Evolutionary conservation across 2,329 filamentous ascomycete species (phyloP), one percentile per base, ranked within the genome.

Genomic region (Colletotrichum chlorophyti): DNA sequence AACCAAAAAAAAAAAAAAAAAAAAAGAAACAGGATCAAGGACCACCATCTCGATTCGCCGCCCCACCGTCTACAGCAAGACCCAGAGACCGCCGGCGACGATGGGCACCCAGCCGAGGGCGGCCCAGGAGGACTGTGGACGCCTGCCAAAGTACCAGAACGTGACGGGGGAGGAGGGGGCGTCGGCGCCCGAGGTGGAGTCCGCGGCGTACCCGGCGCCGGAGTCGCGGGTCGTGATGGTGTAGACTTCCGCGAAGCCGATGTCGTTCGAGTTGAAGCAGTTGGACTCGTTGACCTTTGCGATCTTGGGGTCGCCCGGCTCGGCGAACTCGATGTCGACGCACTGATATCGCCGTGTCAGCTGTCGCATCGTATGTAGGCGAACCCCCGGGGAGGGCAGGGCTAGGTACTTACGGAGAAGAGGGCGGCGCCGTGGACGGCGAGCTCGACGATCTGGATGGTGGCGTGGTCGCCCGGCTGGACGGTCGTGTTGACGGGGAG

Each of bases 241-340:
- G 79, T 92, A 97, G 64, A 97, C 79, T 63, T 88, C 82, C 52
- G 90, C 83, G 78, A 95, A 93, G 63, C 84, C 83, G 65, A 97
- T 86, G 53, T 91, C 80, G 41, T 84, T 87, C 59, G 88, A 91
- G 79, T 98, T 98, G 81, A 89, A 93, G 81, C 94, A 98, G 76
- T 97, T 97, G 12, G 85, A 82, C 58, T 82, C 79, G 70, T 90
- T 96, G 64, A 97, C 91, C 65, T 89, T 79, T 53, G 79, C 79
- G 46, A 96, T 86, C 41, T 76, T 77, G 34, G 74, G 63, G 70
- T 96, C 89, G 67, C 86, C 78, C 21, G 91, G 90, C 2, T 93
- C 90, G 43, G 89, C 91, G 66, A 98, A 96, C 42, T 90, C 94
- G 68, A 98, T 96, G 70, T 98, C 94, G 65, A 96, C 93, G 71